Percentiles rank a stretch among this genome's conserved stretches.
Evolutionary conservation across 2,329 filamentous ascomycete species (phyloP).

Genomic region (Penicillium sp.): DNA sequence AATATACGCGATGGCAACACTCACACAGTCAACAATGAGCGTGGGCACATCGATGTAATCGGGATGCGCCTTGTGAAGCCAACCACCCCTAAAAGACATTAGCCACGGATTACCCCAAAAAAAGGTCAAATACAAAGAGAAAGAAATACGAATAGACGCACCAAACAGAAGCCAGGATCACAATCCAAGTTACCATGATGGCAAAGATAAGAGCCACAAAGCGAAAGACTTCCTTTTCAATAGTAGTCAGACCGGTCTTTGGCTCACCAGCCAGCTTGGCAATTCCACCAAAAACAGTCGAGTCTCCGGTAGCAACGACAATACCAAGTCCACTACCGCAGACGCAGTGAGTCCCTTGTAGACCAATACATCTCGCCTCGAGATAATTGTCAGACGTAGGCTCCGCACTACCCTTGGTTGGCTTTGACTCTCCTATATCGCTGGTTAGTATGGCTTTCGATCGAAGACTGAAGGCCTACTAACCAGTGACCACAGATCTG

Average conservation of each 20-base stretch:
- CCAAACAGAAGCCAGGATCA: slow-evolving; percentile 67
- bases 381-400: slow-evolving; percentile 48
- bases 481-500: slow-evolving; percentile 26
- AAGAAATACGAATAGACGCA: slow-evolving; percentile 26
- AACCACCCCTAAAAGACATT: slow-evolving; percentile 56
- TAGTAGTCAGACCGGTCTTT: slow-evolving; percentile 64
- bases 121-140: too few relatives aligned
- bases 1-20: slow-evolving; percentile 72
- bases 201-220: slow-evolving; percentile 73
- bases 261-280: slow-evolving; percentile 70
- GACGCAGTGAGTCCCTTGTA: slow-evolving; percentile 78
- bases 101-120: too few relatives aligned
- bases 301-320: slow-evolving; percentile 70
- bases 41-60: slow-evolving; percentile 70
- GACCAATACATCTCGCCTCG: slow-evolving; percentile 63
- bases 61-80: slow-evolving; percentile 66
- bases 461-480: slow-evolving; percentile 71
- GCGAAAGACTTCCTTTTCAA: slow-evolving; percentile 70
- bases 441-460: slow-evolving; percentile 52
- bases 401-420: slow-evolving; percentile 54
- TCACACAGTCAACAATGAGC: slow-evolving; percentile 72
- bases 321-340: slow-evolving; percentile 66
- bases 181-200: slow-evolving; percentile 53
- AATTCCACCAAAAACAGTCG: slow-evolving; percentile 73
- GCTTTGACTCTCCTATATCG: slow-evolving; percentile 57